Conservation (phyloP, 2,329 filamentous ascomycete genomes). For the Neonectria neomacrospora region DNA sequence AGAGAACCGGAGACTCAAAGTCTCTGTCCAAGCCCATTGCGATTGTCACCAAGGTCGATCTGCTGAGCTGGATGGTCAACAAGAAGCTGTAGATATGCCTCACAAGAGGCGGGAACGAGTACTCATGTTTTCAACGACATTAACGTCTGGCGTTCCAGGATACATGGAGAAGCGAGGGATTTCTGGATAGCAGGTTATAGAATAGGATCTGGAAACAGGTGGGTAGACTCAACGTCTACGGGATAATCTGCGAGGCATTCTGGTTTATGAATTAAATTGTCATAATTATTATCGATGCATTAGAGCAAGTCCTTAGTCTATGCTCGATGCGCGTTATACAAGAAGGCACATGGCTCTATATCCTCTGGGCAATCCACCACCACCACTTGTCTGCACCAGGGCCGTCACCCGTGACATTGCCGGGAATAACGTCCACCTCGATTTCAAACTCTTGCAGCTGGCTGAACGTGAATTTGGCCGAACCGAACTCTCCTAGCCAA, state of each 20-base stretch:
- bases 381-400: conserved; percentile 87
- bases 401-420: conserved; percentile 73
- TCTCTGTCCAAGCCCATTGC: conserved; percentile 81
- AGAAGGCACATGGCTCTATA: conserved; percentile 20
- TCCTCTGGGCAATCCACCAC: conserved; percentile 83
- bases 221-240: conserved; percentile 58
- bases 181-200: conserved; percentile 33
- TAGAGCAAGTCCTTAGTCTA: conserved; percentile 3
- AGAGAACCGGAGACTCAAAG: conserved; percentile 67
- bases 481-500: conserved; percentile 85
- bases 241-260: conserved; percentile 36
- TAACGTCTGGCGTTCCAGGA: conserved; percentile 46
- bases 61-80: conserved; percentile 91
- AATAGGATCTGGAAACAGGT: conserved; percentile 31
- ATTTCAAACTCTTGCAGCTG: conserved; percentile 88
- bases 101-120: conserved; percentile 44
- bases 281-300: conserved; percentile 42
- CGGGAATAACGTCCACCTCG: conserved; percentile 79
- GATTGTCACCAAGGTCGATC: conserved; percentile 95
- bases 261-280: conserved; percentile 37
- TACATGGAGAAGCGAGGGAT: conserved; percentile 33
- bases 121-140: conserved; percentile 49
- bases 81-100: conserved; percentile 53
- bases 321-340: not conserved
- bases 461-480: conserved; percentile 80